Evolutionary conservation across 1,284 basidiomycete species (phyloP), one percentile per base, ranked within the genome.

Genomic region (Austroboletus niveus): DNA sequence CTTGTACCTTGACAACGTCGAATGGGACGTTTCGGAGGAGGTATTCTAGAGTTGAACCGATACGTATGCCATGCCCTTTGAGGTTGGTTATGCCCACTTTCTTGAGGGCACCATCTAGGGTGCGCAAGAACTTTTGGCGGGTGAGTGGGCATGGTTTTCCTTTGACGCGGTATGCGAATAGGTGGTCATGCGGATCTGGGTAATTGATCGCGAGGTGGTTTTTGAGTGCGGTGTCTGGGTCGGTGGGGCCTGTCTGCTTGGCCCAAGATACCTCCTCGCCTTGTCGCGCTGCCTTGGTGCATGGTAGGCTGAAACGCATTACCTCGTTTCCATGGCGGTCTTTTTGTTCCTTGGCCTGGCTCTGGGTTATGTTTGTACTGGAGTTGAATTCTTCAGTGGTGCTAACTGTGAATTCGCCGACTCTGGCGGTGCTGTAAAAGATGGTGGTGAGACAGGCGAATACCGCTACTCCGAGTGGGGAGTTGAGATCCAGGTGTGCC

Each of bases 321-420:
- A 40, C 10, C 10, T 40, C 6, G 22, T n/a, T 22, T 17, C 39
- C 39, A 10, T 40, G 20, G 7, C 22, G 20, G 5, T 40, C 39
- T 11, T 10, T 10, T 5, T 40, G 20, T 8, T 6, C 10, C 20
- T 5, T 22, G 5, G 20, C 5, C 7, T 39, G 36, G 4, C n/a
- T 6, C 8, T 6, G 36, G 8, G 39, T 40, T 9, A 40, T 24
- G 36, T 39, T 7, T 6, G 24, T 10, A 12, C 10, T 24, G 20
- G 8, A 5, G 22, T 10, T 5, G 10, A 40, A 40, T 5, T 17
- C 9, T 8, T 8, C 9, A 14, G 12, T 9, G 8, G 5, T 22
- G 20, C 5, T 30, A 0, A 74, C 58, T 0, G 68, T 73, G 40
- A 76, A 64, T 46, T 78, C 72, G 0, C 73, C 72, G 0, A 68